phyloP scores from a whole-genome alignment of 805 yeast species.

The Debaryomyces castellii region DNA sequence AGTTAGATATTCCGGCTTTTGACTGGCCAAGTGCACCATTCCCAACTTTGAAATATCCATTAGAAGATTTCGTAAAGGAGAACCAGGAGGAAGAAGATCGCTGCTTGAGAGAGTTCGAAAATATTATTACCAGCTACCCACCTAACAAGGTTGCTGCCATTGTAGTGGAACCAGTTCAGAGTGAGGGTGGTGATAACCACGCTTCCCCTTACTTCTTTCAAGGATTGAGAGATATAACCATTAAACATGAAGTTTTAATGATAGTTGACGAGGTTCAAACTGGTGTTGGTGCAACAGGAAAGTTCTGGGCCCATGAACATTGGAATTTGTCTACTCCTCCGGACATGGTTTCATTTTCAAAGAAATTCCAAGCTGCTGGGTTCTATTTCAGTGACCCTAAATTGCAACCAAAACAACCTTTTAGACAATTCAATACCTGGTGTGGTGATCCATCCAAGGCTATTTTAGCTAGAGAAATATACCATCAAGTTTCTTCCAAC shows the following conservation, averaged over 20 bases:
- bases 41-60: constrained; percentile 42
- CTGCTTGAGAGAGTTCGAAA: constrained; percentile 46
- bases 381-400: constrained; percentile 77
- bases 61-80: constrained; percentile 33
- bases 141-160: constrained; percentile 66
- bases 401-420: constrained; percentile 71
- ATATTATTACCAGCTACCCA: constrained; percentile 29
- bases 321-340: constrained; percentile 74
- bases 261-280: constrained; percentile 89
- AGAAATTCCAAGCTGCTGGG: constrained; percentile 89
- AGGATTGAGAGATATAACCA: constrained; percentile 74
- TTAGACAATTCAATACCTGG: constrained; percentile 93
- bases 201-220: constrained; percentile 78
- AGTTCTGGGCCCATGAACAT: constrained; percentile 87
- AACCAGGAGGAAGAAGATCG: constrained; percentile 48
- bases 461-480: constrained; percentile 61
- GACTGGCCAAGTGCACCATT: constrained; percentile 57
- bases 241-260: constrained; percentile 65
- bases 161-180: constrained; percentile 87
- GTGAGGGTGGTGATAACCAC: constrained; percentile 92
- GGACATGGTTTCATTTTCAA: constrained; percentile 82
- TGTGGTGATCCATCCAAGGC: constrained; percentile 88
- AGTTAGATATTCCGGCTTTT: constrained; percentile 59
- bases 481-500: constrained; percentile 51
- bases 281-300: constrained; percentile 86